These are phyloP conservation scores for Colletotrichum sublineola DNA, from an alignment of 2,329 filamentous ascomycete genomes.

Conservation along the genomic window DNA sequence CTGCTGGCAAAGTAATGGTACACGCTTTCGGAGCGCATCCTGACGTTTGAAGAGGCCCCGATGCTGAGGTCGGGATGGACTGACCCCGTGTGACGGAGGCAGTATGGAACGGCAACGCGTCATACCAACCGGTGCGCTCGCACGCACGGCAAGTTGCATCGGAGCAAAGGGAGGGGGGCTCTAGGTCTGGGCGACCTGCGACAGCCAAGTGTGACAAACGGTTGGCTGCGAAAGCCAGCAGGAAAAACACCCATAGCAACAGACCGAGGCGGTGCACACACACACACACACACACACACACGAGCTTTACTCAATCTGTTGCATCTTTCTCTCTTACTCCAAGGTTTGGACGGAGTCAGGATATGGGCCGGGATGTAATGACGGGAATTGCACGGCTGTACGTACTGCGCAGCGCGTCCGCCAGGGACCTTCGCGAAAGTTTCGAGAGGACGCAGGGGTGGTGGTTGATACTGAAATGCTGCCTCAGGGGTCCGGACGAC, in stretches of 20 bases:
- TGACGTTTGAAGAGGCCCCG: conserved; percentile 22
- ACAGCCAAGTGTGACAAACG: conserved; percentile 10
- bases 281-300: background rate
- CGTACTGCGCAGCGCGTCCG: conserved; percentile 2
- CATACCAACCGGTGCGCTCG: conserved; percentile 32
- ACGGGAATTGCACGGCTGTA: conserved; percentile 38
- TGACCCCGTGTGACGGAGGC: conserved; percentile 33
- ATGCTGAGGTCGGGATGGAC: conserved; percentile 18
- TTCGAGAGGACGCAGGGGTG: conserved; percentile 36
- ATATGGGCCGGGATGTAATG: conserved; percentile 15
- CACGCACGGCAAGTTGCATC: conserved; percentile 32
- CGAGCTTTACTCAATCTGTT: conserved; percentile 7
- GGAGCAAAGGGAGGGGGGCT: conserved; percentile 31
- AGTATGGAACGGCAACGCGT: conserved; percentile 27
- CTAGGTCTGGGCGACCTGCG: conserved; percentile 28
- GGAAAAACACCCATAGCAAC: background rate
- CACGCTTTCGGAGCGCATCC: conserved; percentile 19
- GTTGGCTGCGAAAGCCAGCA: background rate
- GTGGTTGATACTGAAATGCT: conserved; percentile 5
- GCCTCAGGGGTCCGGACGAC: background rate
- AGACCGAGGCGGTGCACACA: background rate
- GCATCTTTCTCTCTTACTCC: conserved; percentile 3
- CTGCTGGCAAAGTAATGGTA: background rate
- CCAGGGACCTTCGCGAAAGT: conserved; percentile 28
- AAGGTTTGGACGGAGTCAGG: conserved; percentile 36